Conservation (phyloP, 2,329 filamentous ascomycete species). For the Aspergillus nomiae region DNA sequence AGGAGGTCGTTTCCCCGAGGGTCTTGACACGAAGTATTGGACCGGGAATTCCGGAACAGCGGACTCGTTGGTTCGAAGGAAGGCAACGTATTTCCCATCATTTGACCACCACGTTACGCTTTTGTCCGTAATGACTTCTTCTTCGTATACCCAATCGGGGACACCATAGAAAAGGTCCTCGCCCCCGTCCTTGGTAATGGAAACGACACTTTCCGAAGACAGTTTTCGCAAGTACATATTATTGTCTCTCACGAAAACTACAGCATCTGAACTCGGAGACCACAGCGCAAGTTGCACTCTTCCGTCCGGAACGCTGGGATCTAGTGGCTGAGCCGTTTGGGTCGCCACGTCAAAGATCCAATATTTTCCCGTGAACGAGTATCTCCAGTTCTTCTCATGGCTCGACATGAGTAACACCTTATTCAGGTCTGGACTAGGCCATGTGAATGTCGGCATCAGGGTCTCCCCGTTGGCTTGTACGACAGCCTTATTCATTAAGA, state of each 20-base stretch:
- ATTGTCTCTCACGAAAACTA: constrained; percentile 89
- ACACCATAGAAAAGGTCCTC: constrained; percentile 90
- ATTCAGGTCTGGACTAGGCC: constrained; percentile 80
- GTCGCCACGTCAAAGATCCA: constrained; percentile 89
- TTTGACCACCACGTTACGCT: constrained; percentile 94
- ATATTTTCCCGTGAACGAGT: constrained; percentile 83
- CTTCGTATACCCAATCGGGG: constrained; percentile 96
- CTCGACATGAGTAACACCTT: constrained; percentile 83
- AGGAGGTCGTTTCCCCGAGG: constrained; percentile 70
- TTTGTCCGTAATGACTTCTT: constrained; percentile 77
- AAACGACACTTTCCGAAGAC: constrained; percentile 60
- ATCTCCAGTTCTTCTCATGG: constrained; percentile 76
- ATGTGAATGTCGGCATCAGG: constrained; percentile 62
- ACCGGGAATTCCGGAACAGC: constrained; percentile 88
- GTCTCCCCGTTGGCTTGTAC: constrained; percentile 63
- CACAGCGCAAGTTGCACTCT: constrained; percentile 82
- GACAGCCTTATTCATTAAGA: constrained; percentile 69
- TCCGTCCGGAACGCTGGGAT: constrained; percentile 65
- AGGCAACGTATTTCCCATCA: constrained; percentile 86
- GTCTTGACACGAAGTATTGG: constrained; percentile 87
- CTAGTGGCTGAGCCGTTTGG: constrained; percentile 74
- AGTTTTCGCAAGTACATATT: constrained; percentile 81
- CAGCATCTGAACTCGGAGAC: constrained; percentile 82
- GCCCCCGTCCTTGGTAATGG: constrained; percentile 85
- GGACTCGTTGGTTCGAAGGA: constrained; percentile 91